Evolutionary conservation across 129 eudicot species (phyloP), one percentile per base, ranked within the genome.

Genomic region (Saposhnikovia divaricata): DNA sequence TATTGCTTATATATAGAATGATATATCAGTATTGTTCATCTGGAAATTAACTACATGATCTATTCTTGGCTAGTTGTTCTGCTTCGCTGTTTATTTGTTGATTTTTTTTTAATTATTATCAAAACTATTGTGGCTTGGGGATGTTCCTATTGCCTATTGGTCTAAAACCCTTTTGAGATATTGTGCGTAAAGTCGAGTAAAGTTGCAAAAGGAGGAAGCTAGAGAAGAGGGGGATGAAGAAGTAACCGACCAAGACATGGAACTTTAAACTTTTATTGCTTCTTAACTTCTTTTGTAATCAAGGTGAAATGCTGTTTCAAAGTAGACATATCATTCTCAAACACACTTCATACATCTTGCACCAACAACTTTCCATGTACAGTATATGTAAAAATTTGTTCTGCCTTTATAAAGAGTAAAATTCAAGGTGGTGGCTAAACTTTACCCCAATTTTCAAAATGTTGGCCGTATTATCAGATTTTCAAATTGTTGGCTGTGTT

Each of bases 201-300:
- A 75, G 61, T 75, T 45, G 78, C 37, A 43, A 74, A 74, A 74
- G 72, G 21, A 50, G 55, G 61, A 66, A 61, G 69, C 13, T 61
- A 21, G 69, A 61, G 69, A 25, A 23, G 34, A 15, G 34, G 14
- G 14, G 28, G 72, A 31, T 25, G 18, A 43, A 51, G 21, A 23
- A 37, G 34, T 46, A 42, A 76, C 66, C 15, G 66, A 53, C 79
- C 68, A 51, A 76, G 45, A 76, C 68, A 18, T 39, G 9, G 0
- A 43, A 77, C 69, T 84, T 40, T 43, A 38, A 81, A 80, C 82
- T 77, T 43, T 73, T 77, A 70, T 74, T 63, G 68, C 82, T 48
- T 63, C 72, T 19, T 45, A 84, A 42, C 84, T 77, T 81, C 85
- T 78, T 81, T 81, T 78, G 78, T 79, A 55, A 85, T 81, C 85